Conservation (phyloP, 345 rosid genomes). For the Jatropha curcas region DNA sequence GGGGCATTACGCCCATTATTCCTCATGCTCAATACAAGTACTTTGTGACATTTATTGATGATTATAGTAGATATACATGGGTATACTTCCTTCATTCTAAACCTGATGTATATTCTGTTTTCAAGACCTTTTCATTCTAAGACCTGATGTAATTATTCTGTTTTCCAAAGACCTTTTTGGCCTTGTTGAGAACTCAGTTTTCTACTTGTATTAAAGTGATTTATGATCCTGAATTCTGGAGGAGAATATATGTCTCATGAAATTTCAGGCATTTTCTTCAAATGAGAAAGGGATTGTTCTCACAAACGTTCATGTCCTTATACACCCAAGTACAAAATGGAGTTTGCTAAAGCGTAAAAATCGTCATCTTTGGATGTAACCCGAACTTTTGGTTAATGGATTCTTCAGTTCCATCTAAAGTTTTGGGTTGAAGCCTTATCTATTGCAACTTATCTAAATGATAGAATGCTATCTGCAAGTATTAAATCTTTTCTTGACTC, state of each 20-base stretch:
- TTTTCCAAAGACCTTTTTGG: too few relatives aligned
- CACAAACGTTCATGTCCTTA: too few relatives aligned
- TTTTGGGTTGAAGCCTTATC: neutral
- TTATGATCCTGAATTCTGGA: neutral
- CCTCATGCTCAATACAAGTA: too few relatives aligned
- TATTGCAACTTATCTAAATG: neutral
- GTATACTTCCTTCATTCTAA: too few relatives aligned
- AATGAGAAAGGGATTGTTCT: neutral
- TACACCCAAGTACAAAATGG: neutral
- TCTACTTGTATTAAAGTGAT: neutral
- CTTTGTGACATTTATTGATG: too few relatives aligned
- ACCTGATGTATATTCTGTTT: too few relatives aligned
- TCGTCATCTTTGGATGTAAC: neutral
- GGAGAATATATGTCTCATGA: neutral
- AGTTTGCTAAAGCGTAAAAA: neutral
- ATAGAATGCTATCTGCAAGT: neutral
- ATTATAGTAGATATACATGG: too few relatives aligned
- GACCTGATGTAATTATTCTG: too few relatives aligned
- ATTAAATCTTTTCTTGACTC: neutral
- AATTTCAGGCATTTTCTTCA: neutral
- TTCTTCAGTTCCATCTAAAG: neutral
- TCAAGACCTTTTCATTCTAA: too few relatives aligned
- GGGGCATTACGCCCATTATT: neutral
- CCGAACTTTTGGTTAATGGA: neutral
- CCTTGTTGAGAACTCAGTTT: slow-evolving; percentile 4